These are phyloP conservation scores for Ophiostoma novo-ulmi DNA, from an alignment of 2,329 filamentous ascomycete species.

Conservation along the genomic window DNA sequence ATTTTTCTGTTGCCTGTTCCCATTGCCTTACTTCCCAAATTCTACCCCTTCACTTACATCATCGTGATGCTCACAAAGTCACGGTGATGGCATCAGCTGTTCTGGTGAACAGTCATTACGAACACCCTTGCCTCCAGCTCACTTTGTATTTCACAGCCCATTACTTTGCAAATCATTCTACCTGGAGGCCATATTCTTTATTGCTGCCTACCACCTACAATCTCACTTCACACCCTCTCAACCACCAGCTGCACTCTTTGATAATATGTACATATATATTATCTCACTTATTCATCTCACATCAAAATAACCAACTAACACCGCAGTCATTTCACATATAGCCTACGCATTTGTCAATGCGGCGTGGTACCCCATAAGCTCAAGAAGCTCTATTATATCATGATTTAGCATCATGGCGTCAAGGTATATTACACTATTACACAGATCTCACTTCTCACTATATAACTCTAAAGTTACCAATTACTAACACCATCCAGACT, in stretches of 20 bases:
- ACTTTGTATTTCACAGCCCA: neutral
- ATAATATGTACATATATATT: neutral
- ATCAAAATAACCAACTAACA: neutral
- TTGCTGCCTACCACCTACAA: neutral
- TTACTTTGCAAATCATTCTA: neutral
- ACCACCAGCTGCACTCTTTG: neutral
- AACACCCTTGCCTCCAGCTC: neutral
- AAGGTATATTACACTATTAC: slow-evolving; percentile 40
- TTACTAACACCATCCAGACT: slow-evolving; percentile 52
- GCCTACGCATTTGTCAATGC: slow-evolving; percentile 17
- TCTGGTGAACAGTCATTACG: neutral
- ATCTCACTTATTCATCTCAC: neutral
- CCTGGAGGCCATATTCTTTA: neutral
- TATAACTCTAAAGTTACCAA: neutral
- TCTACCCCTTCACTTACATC: neutral
- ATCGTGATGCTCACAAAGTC: neutral
- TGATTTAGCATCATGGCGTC: slow-evolving; percentile 51
- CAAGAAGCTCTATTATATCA: slow-evolving; percentile 26
- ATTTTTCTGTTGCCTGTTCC: neutral
- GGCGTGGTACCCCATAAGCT: slow-evolving; percentile 22
- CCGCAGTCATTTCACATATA: neutral
- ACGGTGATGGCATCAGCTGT: neutral
- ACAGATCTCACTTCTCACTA: neutral
- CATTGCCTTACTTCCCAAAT: neutral
- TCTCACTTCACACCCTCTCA: neutral